A percentile compares a stretch with the other conserved stretches of the same genome.
phyloP scores from a whole-genome alignment of 208 protist species.

The Herpetomonas samuelpessoai region DNA sequence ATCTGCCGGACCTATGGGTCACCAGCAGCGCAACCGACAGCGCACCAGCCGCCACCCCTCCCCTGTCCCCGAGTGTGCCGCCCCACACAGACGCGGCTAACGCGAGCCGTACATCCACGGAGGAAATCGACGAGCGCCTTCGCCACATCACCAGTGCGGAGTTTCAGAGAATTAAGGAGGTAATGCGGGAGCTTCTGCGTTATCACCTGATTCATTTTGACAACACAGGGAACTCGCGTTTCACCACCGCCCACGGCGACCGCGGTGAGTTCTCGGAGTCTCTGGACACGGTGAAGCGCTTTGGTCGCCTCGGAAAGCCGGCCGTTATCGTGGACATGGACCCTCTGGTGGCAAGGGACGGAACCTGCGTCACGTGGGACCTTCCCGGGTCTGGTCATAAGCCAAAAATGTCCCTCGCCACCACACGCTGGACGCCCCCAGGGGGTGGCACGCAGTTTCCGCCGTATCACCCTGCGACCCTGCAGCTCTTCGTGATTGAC shows the following conservation, averaged over 20 bases:
- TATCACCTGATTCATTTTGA: slow-evolving; percentile 72
- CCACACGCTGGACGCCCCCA: neutral
- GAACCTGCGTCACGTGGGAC: neutral
- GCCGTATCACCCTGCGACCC: neutral
- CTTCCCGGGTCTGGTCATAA: too few relatives aligned
- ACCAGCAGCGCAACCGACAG: neutral
- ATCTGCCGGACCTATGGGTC: neutral
- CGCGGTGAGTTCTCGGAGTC: slow-evolving; percentile 60
- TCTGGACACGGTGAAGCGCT: slow-evolving; percentile 51
- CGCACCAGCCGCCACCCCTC: too few relatives aligned
- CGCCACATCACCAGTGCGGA: neutral
- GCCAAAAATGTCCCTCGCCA: neutral
- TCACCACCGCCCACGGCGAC: slow-evolving; percentile 56
- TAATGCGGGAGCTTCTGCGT: slow-evolving; percentile 40
- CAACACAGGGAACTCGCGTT: slow-evolving; percentile 29
- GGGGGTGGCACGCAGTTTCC: neutral
- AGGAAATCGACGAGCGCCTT: neutral
- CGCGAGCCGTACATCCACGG: too few relatives aligned
- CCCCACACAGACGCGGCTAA: neutral
- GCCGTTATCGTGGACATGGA: slow-evolving; percentile 41
- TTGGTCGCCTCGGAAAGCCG: slow-evolving; percentile 29
- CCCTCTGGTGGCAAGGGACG: slow-evolving; percentile 12
- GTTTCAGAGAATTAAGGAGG: slow-evolving; percentile 12
- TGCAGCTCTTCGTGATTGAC: neutral
- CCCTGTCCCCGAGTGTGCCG: too few relatives aligned